Conservation (phyloP, 495 filamentous ascomycete species). For the Penicillium nucicola region DNA sequence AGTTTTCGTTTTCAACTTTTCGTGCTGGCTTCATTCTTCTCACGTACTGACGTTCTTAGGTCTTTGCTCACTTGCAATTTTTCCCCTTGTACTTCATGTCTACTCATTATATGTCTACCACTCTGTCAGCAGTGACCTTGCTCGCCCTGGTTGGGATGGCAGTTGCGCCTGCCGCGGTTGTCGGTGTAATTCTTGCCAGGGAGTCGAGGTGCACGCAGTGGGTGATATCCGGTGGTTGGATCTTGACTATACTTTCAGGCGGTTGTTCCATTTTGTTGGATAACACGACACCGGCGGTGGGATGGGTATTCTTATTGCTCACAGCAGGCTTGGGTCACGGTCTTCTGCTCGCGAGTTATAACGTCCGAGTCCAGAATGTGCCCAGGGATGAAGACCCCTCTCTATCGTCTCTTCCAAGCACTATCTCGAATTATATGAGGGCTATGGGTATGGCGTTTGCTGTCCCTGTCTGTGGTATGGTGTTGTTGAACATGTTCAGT, state of each 20-base stretch:
- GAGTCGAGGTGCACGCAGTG: conserved; percentile 44
- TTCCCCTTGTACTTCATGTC: conserved; percentile 63
- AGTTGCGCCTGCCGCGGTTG: conserved; percentile 42
- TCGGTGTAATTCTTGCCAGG: conserved; percentile 47
- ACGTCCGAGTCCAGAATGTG: conserved; percentile 42
- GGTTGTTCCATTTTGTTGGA: conserved; percentile 52
- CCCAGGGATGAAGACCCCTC: conserved; percentile 8
- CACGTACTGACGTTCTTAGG: conserved; percentile 10
- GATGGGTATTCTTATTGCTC: conserved; percentile 53
- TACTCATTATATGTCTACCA: conserved; percentile 51
- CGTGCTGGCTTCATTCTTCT: not conserved
- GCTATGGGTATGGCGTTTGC: conserved; percentile 62
- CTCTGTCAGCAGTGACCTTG: conserved; percentile 56
- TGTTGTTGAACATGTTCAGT: conserved; percentile 51
- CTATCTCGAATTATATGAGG: conserved; percentile 58
- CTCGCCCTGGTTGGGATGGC: conserved; percentile 45
- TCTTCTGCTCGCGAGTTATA: conserved; percentile 50
- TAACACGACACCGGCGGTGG: conserved; percentile 36
- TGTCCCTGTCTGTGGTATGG: conserved; percentile 56
- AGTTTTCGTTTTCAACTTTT: conserved; percentile 20
- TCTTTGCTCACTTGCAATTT: conserved; percentile 54
- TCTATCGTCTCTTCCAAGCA: conserved; percentile 21
- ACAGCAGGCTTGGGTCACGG: conserved; percentile 53
- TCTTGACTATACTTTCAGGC: conserved; percentile 40
- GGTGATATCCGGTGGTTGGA: conserved; percentile 56